Percentiles rank a stretch among this genome's conserved stretches.
These are phyloP conservation scores for Brassica cretica DNA, from an alignment of 345 rosid species.

Conservation along the genomic window DNA sequence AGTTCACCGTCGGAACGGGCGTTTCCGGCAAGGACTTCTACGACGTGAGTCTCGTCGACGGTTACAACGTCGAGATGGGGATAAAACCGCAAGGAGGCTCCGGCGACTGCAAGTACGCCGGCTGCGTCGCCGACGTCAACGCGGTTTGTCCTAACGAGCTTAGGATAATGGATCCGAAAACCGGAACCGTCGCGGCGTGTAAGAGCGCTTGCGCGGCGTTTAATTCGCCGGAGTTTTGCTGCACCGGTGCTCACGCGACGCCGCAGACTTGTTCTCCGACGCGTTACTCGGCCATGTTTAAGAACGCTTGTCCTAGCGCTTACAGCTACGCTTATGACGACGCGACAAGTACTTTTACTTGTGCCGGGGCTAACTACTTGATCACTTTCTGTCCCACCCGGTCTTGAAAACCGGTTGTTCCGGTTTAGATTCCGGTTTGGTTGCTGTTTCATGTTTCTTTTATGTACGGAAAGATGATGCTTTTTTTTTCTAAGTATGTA, in stretches of 20 bases:
- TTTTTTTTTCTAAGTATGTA: background rate
- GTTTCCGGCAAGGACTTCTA: constrained; percentile 63
- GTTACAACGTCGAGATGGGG: constrained; percentile 81
- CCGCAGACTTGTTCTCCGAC: constrained; percentile 82
- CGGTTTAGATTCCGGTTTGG: background rate
- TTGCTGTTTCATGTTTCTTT: constrained; percentile 17
- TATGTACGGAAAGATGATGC: constrained; percentile 6
- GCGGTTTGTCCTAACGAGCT: constrained; percentile 64
- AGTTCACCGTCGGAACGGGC: constrained; percentile 63
- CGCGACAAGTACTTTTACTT: constrained; percentile 76
- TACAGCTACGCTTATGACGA: constrained; percentile 97
- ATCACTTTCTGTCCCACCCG: constrained; percentile 73
- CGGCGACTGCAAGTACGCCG: constrained; percentile 80
- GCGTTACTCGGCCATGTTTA: constrained; percentile 71
- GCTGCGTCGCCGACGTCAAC: constrained; percentile 77
- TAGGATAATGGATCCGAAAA: constrained; percentile 43
- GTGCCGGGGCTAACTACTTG: constrained; percentile 70
- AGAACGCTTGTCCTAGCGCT: constrained; percentile 82
- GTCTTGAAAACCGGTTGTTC: constrained; percentile 12
- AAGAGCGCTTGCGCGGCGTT: constrained; percentile 90
- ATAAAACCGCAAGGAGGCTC: constrained; percentile 62
- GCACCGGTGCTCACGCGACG: constrained; percentile 69
- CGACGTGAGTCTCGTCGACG: constrained; percentile 91
- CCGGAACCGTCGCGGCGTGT: constrained; percentile 72
- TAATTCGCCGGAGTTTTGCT: constrained; percentile 73